A percentile compares a stretch with the other conserved stretches of the same genome.
Conservation (phyloP, 352 stramenopile genomes). For the Globisporangium alternatum region DNA sequence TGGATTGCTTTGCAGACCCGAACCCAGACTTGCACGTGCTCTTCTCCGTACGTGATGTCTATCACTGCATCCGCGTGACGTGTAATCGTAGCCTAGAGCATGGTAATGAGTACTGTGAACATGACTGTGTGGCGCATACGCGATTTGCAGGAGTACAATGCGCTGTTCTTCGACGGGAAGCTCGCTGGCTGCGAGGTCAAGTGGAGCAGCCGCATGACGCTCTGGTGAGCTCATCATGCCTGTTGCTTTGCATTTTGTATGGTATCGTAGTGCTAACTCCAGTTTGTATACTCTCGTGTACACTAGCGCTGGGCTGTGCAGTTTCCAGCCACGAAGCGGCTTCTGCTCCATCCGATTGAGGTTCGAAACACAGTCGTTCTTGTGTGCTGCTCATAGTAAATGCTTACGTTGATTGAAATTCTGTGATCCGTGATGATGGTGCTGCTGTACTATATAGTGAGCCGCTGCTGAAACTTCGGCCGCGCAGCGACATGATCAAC, state of each 20-base stretch:
- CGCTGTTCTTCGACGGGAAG: constrained; percentile 77
- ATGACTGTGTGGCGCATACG: not conserved
- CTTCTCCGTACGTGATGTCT: constrained; percentile 41
- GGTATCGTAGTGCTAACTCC: no score
- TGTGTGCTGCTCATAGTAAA: no score
- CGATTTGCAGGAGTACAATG: constrained; percentile 70
- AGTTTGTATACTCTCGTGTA: constrained; percentile 10
- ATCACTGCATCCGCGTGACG: not conserved
- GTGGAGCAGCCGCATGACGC: constrained; percentile 89
- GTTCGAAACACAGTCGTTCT: constrained; percentile 17
- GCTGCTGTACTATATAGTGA: constrained; percentile 34
- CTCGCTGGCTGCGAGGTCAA: constrained; percentile 82
- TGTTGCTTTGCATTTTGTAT: no score
- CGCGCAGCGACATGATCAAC: constrained; percentile 82
- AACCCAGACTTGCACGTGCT: constrained; percentile 79
- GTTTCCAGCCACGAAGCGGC: constrained; percentile 62
- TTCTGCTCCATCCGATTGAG: constrained; percentile 86
- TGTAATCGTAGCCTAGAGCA: no score
- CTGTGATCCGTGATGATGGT: not conserved
- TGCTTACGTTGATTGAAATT: not conserved
- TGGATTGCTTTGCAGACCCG: constrained; percentile 43
- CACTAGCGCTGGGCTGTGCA: constrained; percentile 73
- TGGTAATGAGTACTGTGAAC: not conserved
- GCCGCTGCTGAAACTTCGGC: constrained; percentile 77
- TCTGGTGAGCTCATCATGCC: constrained; percentile 36